Evolutionary conservation across 225 moss, liverwort and hornwort species (phyloP).

Genomic region (Rhytidiadelphus loreus): DNA sequence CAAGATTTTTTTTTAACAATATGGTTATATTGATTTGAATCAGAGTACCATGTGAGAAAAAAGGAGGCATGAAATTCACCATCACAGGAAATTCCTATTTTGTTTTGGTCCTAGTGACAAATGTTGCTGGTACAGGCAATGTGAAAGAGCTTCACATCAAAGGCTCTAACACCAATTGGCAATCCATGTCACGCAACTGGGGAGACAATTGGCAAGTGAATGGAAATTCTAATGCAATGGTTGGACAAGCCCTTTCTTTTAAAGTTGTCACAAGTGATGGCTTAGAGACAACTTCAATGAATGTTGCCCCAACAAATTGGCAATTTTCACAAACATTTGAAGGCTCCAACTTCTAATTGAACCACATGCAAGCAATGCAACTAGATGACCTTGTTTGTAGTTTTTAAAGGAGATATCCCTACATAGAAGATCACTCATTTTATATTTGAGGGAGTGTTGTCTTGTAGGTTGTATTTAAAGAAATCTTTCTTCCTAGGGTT

Average conservation of each 20-base stretch:
- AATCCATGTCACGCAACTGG: neutral
- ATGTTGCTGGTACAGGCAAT: neutral
- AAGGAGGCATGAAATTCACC: neutral
- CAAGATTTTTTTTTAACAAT: neutral
- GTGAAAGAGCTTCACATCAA: neutral
- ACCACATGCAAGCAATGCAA: neutral
- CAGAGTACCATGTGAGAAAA: neutral
- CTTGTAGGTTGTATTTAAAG: neutral
- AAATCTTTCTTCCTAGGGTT: fast-evolving
- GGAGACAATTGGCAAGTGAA: neutral
- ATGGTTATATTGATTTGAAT: neutral
- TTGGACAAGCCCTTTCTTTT: neutral
- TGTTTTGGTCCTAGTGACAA: neutral
- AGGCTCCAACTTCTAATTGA: neutral
- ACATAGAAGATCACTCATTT: neutral
- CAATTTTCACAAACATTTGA: neutral
- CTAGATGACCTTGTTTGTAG: neutral
- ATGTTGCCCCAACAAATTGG: neutral
- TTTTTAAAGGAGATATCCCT: fast-evolving
- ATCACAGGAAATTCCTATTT: neutral
- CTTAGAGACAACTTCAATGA: neutral
- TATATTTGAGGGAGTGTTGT: neutral
- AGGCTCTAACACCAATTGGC: neutral
- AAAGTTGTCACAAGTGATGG: neutral
- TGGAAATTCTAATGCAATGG: neutral